Evolutionary conservation across 768 basidiomycete genomes (phyloP).

Genomic region (Termitomyces sp.): DNA sequence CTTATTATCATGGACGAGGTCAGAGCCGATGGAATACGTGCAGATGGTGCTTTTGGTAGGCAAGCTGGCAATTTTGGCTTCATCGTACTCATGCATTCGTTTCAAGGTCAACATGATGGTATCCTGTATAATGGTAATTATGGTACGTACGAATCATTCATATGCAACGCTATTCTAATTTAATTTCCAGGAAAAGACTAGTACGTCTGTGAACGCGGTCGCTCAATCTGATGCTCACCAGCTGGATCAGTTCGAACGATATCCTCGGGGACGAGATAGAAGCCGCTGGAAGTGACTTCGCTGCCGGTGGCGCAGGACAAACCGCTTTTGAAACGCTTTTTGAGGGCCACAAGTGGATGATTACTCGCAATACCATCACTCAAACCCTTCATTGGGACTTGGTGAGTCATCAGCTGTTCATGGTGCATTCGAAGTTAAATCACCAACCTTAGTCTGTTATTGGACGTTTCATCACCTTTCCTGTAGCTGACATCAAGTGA

Average conservation of each 20-base stretch:
- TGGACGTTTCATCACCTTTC: slow-evolving; percentile 66
- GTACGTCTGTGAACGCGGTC: slow-evolving; percentile 18
- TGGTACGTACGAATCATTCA: slow-evolving; percentile 25
- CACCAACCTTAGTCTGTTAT: slow-evolving; percentile 25
- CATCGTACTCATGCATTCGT: neutral
- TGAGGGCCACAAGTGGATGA: slow-evolving; percentile 53
- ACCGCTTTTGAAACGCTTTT: slow-evolving; percentile 35
- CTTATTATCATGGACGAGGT: slow-evolving; percentile 42
- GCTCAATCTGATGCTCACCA: neutral
- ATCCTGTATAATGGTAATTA: slow-evolving; percentile 72
- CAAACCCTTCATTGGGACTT: slow-evolving; percentile 67
- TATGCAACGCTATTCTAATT: slow-evolving; percentile 11
- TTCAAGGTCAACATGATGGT: slow-evolving; percentile 50
- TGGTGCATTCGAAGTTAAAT: slow-evolving; percentile 10
- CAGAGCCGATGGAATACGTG: slow-evolving; percentile 56
- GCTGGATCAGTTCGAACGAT: slow-evolving; percentile 44
- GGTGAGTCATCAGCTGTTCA: slow-evolving; percentile 30
- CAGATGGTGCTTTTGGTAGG: slow-evolving; percentile 46
- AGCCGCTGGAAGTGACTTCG: slow-evolving; percentile 54
- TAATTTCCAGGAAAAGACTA: slow-evolving; percentile 34
- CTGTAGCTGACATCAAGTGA: slow-evolving; percentile 43
- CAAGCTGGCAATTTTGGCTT: neutral
- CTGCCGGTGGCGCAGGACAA: slow-evolving; percentile 36
- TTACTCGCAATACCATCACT: slow-evolving; percentile 52
- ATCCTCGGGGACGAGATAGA: slow-evolving; percentile 57